Evolutionary conservation across 257 asterid genomes (phyloP).

Genomic region (Buddleja alternifolia): DNA sequence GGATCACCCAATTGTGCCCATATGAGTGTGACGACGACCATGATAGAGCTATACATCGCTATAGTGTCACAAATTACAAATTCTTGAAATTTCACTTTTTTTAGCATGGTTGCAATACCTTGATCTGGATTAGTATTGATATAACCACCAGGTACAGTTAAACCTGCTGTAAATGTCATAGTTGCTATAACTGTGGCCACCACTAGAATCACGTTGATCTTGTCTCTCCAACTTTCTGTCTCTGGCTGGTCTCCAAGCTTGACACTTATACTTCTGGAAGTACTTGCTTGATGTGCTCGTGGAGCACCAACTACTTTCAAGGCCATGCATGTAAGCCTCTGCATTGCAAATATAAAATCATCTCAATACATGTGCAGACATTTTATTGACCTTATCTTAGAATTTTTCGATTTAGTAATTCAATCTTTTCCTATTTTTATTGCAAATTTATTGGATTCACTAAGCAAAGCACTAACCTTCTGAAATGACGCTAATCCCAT

Average conservation of each 20-base stretch:
- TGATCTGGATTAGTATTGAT: constrained; percentile 36
- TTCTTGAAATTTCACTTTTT: constrained; percentile 43
- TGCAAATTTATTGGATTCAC: not conserved
- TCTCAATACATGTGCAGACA: not conserved
- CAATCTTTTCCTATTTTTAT: not conserved
- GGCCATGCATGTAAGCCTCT: constrained; percentile 51
- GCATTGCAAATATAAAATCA: constrained; percentile 18
- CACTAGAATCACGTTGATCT: constrained; percentile 50
- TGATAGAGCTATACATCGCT: constrained; percentile 52
- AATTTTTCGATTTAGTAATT: not conserved
- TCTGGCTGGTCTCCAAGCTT: constrained; percentile 35
- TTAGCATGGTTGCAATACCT: constrained; percentile 53
- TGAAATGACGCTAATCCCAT: constrained; percentile 38
- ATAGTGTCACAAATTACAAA: constrained; percentile 50
- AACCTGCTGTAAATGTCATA: constrained; percentile 55
- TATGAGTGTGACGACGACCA: constrained; percentile 46
- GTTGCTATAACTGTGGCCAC: constrained; percentile 59
- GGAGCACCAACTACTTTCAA: constrained; percentile 45
- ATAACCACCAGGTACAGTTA: constrained; percentile 57
- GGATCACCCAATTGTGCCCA: constrained; percentile 64
- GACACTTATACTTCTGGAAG: constrained; percentile 25
- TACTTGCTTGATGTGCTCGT: constrained; percentile 32
- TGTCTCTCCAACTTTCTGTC: constrained; percentile 48
- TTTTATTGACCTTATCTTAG: constrained; percentile 2
- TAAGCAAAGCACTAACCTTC: constrained; percentile 38